Percentiles rank a stretch among this genome's conserved stretches.
Evolutionary conservation across 2,329 filamentous ascomycete species (phyloP).

Genomic region (Biscogniauxia mediterranea): DNA sequence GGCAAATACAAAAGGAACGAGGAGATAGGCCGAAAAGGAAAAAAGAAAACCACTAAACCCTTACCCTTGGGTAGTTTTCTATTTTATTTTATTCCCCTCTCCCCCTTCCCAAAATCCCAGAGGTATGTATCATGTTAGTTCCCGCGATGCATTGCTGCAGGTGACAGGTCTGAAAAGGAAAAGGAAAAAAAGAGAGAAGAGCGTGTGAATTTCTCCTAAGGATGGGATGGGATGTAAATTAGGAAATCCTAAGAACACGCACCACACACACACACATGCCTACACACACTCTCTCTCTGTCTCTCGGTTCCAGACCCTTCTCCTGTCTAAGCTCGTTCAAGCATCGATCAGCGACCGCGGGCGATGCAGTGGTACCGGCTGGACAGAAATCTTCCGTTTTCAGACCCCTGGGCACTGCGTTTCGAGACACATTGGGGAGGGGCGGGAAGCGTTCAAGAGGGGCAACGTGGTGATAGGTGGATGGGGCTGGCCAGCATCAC

Average conservation of each 20-base stretch:
- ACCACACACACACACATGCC: too few relatives aligned
- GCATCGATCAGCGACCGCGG: neutral
- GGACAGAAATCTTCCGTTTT: neutral
- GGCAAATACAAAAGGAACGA: neutral
- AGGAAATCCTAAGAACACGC: too few relatives aligned
- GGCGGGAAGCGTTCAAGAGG: neutral
- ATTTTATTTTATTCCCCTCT: too few relatives aligned
- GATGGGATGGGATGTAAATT: too few relatives aligned
- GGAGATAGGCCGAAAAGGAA: neutral
- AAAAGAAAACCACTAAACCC: too few relatives aligned
- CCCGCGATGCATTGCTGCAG: neutral
- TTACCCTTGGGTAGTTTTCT: too few relatives aligned
- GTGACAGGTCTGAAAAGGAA: neutral
- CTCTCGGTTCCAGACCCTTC: neutral
- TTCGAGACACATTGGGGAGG: neutral
- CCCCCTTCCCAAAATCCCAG: too few relatives aligned
- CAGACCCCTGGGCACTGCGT: neutral
- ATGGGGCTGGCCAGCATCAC: neutral
- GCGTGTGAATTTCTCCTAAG: neutral
- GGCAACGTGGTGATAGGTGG: neutral
- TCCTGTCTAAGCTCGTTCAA: neutral
- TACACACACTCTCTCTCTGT: too few relatives aligned
- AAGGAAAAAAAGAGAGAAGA: neutral
- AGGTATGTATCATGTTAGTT: neutral
- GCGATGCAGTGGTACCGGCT: neutral